Evolutionary conservation across 2,329 filamentous ascomycete genomes (phyloP), one percentile per base, ranked within the genome.

Genomic region (Orbilia ellipsospora): DNA sequence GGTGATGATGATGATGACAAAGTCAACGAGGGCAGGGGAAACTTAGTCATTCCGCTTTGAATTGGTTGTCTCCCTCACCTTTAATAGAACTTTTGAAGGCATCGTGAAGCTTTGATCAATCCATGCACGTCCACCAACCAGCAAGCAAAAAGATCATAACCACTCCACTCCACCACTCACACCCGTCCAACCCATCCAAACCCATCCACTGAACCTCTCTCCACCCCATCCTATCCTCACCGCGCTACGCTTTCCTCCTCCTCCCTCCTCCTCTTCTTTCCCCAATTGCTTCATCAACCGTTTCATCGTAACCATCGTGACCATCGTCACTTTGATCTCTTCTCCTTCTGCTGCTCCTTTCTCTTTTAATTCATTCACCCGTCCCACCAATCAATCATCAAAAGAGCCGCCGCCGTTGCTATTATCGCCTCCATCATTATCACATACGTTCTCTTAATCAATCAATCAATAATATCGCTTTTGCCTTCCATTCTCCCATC

Each of bases 401-500:
- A 7, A 36, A 36, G 31, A 36, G 31, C 31, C 10, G 31, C 31
- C 31, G 31, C 8, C 31, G 31, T 10, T 23, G 23, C 23, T 23
- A 4, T 23, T 23, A 23, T 23, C 23, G 23, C 23, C 4, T 23
- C 23, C 10, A 36, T 36, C 31, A 36, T 36, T 36, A 7, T 36
- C 5, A 10, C 31, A 36, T 36, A 36, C 31, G 31, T 6, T 36
- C 31, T 36, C 31, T 36, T 36, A 36, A 36, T 36, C 31, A 7
- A 36, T 36, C 31, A 36, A 36, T 36, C 31, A 7, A 36, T 36
- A 2, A 10, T 36, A 36, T 36, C 31, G 3, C 31, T 7, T 23
- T 36, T 36, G 31, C 5, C 60, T 65, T 73, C 48, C 61, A 54
- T 64, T 65, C 68, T 48, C 44, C 52, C 51, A 36, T 67, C 62